A percentile compares a stretch with the other conserved stretches of the same genome.
These are phyloP conservation scores for Elongisporangium prolatum DNA, from an alignment of 352 stramenopile species.

Conservation along the genomic window DNA sequence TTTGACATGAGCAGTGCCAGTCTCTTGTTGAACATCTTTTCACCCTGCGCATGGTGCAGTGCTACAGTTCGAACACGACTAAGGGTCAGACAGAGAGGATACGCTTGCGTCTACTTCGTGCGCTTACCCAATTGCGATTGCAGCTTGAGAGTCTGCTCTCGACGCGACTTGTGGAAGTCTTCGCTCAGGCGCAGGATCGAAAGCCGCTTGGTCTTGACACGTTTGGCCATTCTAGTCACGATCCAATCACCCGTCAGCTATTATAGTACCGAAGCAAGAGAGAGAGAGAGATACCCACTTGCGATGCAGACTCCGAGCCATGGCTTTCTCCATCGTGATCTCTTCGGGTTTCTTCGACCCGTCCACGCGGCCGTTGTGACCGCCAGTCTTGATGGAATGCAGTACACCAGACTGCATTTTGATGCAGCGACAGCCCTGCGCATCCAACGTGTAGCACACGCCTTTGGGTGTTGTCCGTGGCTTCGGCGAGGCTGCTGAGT, in stretches of 20 bases:
- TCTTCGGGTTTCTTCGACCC: conserved; percentile 26
- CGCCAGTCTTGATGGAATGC: background rate
- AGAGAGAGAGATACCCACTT: conserved; percentile 31
- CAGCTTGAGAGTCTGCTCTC: conserved; percentile 41
- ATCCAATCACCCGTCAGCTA: conserved; percentile 1
- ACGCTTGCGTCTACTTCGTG: conserved; percentile 2
- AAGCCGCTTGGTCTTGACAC: conserved; percentile 42
- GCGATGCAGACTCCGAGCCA: conserved; percentile 41
- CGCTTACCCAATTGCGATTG: conserved; percentile 36
- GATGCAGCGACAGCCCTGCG: conserved; percentile 52
- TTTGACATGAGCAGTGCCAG: conserved; percentile 47
- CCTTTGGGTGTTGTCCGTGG: conserved; percentile 20
- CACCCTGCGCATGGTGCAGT: conserved; percentile 51
- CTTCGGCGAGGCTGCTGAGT: conserved; percentile 4
- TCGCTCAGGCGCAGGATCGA: conserved; percentile 34
- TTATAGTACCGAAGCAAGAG: background rate
- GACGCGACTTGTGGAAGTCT: conserved; percentile 40
- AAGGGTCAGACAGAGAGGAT: conserved; percentile 1
- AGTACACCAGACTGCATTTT: conserved; percentile 54
- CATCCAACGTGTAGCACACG: conserved; percentile 72
- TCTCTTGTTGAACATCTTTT: conserved; percentile 58
- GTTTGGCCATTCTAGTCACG: conserved; percentile 42
- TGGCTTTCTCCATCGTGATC: conserved; percentile 55
- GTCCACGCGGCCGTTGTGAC: background rate
- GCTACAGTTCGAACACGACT: no score